These are phyloP conservation scores for Casuarina cunninghamiana DNA, from an alignment of 306 rosid genomes.

Conservation along the genomic window DNA sequence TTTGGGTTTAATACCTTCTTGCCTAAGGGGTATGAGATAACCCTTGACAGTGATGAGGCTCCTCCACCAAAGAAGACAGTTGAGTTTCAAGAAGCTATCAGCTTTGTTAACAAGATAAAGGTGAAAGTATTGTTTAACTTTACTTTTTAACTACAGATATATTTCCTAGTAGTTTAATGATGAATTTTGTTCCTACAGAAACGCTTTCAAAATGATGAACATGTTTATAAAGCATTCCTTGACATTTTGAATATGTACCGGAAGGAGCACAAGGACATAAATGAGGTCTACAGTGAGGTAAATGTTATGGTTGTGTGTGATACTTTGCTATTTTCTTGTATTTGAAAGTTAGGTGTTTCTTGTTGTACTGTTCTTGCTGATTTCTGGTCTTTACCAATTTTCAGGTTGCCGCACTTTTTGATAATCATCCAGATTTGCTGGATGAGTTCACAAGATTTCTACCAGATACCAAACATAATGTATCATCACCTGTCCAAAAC, in stretches of 20 bases:
- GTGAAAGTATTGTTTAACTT: conserved; percentile 37
- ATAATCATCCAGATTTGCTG: conserved; percentile 79
- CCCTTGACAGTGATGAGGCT: conserved; percentile 75
- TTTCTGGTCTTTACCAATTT: conserved; percentile 1
- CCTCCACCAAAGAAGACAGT: conserved; percentile 83
- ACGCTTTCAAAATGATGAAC: conserved; percentile 84
- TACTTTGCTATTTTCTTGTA: not conserved
- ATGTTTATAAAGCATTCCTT: conserved; percentile 87
- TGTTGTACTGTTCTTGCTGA: conserved; percentile 11
- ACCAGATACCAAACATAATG: conserved; percentile 72
- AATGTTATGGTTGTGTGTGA: conserved; percentile 9
- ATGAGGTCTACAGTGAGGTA: conserved; percentile 92
- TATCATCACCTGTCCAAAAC: conserved; percentile 44
- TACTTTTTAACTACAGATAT: conserved; percentile 12
- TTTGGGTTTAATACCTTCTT: conserved; percentile 94
- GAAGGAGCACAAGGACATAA: conserved; percentile 92
- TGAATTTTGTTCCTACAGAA: conserved; percentile 50
- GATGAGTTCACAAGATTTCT: conserved; percentile 90
- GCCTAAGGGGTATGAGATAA: conserved; percentile 96
- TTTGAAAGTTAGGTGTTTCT: not conserved
- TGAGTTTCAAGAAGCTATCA: conserved; percentile 96
- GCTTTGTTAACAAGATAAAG: conserved; percentile 97
- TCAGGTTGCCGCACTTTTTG: conserved; percentile 80
- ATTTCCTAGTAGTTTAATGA: conserved; percentile 14
- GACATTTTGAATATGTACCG: conserved; percentile 97